These are phyloP conservation scores for Phragmites australis DNA, from an alignment of 176 grass and related monocot species.

Conservation along the genomic window DNA sequence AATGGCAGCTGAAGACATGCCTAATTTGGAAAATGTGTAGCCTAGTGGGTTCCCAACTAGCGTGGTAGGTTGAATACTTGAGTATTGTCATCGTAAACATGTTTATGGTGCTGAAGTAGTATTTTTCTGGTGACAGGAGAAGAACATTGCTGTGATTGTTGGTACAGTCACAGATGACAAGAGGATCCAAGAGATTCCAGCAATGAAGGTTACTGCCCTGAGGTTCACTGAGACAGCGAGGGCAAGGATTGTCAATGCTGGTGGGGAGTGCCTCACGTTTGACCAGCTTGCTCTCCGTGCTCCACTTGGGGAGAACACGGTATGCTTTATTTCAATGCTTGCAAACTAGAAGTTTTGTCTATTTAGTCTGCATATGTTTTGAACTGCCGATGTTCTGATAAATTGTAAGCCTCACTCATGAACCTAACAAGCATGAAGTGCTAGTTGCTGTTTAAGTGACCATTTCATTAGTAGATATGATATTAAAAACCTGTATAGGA, in stretches of 20 bases:
- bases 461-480: background rate
- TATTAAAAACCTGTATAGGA: background rate
- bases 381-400: too few species aligned
- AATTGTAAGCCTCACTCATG: background rate
- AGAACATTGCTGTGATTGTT: slow-evolving; percentile 80
- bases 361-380: background rate
- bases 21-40: too few species aligned
- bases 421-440: background rate
- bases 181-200: slow-evolving; percentile 75
- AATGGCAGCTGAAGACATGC: background rate
- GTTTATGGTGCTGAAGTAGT: background rate
- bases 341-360: background rate
- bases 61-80: too few species aligned
- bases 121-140: slow-evolving; percentile 29
- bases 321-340: slow-evolving; percentile 22
- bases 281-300: slow-evolving; percentile 85
- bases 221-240: slow-evolving; percentile 82
- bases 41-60: background rate
- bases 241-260: slow-evolving; percentile 81
- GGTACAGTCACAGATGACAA: slow-evolving; percentile 86
- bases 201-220: slow-evolving; percentile 81
- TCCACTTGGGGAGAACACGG: slow-evolving; percentile 74
- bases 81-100: background rate
- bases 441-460: background rate
- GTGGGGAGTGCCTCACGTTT: slow-evolving; percentile 90